These are phyloP conservation scores for Actinomucor elegans DNA, from an alignment of 371 early-diverging fungal species.

Conservation along the genomic window DNA sequence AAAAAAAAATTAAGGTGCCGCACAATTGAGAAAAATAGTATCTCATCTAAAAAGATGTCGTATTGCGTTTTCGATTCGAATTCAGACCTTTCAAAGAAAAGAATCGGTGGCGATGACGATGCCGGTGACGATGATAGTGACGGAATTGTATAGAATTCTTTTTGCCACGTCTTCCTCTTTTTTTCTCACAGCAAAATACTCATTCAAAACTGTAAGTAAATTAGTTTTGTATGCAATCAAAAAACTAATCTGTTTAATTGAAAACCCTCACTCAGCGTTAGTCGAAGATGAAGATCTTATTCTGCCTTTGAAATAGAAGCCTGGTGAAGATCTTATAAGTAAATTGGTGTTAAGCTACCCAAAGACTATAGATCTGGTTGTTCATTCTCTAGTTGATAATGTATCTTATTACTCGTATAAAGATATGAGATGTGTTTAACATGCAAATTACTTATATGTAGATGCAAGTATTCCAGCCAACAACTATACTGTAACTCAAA, in stretches of 20 bases:
- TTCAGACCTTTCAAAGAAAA: too few relatives aligned
- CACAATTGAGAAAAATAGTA: too few relatives aligned
- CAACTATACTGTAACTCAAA: slow-evolving; percentile 3
- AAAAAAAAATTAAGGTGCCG: too few relatives aligned
- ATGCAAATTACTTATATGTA: background rate
- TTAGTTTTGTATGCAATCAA: background rate
- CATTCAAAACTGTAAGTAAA: background rate
- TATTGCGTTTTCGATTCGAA: too few relatives aligned
- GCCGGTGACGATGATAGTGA: too few relatives aligned
- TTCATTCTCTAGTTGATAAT: slow-evolving; percentile 18
- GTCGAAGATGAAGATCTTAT: slow-evolving; percentile 3
- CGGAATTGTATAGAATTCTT: too few relatives aligned
- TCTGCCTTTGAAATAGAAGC: slow-evolving; percentile 17
- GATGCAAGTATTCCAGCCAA: slow-evolving; percentile 8
- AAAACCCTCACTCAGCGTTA: background rate
- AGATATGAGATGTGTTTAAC: slow-evolving; percentile 11
- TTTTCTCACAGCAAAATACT: background rate
- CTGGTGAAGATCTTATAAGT: slow-evolving; percentile 11
- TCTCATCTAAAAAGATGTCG: too few relatives aligned
- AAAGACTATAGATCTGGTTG: slow-evolving; percentile 15
- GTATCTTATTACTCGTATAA: slow-evolving; percentile 10
- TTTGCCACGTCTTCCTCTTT: too few relatives aligned
- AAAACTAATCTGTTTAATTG: background rate
- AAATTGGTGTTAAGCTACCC: slow-evolving; percentile 14
- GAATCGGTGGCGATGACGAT: too few relatives aligned